Evolutionary conservation across 2,329 filamentous ascomycete species (phyloP).

Genomic region (Corinectria fuckeliana): DNA sequence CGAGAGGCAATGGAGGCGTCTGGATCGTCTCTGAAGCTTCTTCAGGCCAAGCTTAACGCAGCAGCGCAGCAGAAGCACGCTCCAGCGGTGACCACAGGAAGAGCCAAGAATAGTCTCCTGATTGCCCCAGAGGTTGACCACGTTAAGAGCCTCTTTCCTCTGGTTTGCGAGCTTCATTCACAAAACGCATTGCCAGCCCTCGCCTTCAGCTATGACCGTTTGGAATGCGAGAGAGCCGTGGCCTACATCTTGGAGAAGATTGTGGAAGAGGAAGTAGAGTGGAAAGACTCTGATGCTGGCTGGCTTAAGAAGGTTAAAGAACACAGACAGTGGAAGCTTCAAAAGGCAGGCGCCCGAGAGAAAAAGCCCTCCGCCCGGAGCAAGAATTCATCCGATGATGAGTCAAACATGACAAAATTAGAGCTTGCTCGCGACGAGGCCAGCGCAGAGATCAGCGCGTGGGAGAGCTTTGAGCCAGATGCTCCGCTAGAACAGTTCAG

Average conservation of each 20-base stretch:
- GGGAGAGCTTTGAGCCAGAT: slow-evolving; percentile 72
- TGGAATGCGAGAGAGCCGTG: slow-evolving; percentile 67
- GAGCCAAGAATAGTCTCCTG: background rate
- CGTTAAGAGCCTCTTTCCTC: slow-evolving; percentile 48
- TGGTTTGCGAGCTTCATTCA: slow-evolving; percentile 66
- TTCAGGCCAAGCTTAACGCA: slow-evolving; percentile 10
- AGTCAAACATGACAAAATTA: slow-evolving; percentile 53
- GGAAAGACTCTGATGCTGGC: slow-evolving; percentile 60
- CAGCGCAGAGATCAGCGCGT: slow-evolving; percentile 60
- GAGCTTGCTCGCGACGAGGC: slow-evolving; percentile 64
- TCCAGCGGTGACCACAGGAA: background rate
- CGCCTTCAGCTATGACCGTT: slow-evolving; percentile 78
- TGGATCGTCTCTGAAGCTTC: slow-evolving; percentile 48
- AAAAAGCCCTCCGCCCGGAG: slow-evolving; percentile 36
- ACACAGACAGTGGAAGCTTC: slow-evolving; percentile 64
- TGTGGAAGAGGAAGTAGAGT: slow-evolving; percentile 43
- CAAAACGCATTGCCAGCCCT: slow-evolving; percentile 74
- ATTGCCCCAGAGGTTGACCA: background rate
- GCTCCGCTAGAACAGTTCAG: slow-evolving; percentile 68
- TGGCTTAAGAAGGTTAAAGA: slow-evolving; percentile 67
- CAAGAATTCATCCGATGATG: slow-evolving; percentile 52
- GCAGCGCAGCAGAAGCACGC: too few species aligned
- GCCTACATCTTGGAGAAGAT: slow-evolving; percentile 59
- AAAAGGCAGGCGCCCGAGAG: slow-evolving; percentile 42
- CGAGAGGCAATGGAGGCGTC: slow-evolving; percentile 64